Percentiles rank a stretch among this genome's conserved stretches.
Conservation (phyloP, 257 asterid genomes). For the Nicotiana otophora region DNA sequence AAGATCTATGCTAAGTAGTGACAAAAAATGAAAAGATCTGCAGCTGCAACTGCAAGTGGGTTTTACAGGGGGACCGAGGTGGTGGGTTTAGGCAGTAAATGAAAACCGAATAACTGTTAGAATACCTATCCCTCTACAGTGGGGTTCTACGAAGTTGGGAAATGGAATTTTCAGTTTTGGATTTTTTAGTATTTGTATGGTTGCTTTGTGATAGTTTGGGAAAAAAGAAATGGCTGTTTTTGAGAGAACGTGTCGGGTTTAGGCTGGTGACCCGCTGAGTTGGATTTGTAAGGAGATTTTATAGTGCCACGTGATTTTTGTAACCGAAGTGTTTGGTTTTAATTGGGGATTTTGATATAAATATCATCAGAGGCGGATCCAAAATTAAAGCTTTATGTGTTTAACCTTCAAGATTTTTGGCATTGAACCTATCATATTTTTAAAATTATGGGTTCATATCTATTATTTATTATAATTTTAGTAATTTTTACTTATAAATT, state of each 20-base stretch:
- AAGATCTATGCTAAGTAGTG: neutral
- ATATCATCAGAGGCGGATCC: too few species aligned
- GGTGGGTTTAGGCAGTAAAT: neutral
- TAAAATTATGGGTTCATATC: too few species aligned
- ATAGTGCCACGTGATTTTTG: neutral
- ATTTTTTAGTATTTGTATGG: neutral
- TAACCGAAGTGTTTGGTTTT: neutral
- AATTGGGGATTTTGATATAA: too few species aligned
- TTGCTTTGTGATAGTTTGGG: neutral
- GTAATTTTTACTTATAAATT: too few species aligned
- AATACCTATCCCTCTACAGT: too few species aligned
- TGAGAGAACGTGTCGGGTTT: constrained; percentile 21
- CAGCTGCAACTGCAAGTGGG: neutral
- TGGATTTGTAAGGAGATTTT: constrained; percentile 1
- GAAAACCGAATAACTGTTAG: neutral
- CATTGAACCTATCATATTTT: too few species aligned
- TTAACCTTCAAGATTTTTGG: too few species aligned
- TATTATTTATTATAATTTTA: too few species aligned
- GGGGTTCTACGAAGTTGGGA: neutral
- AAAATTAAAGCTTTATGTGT: too few species aligned
- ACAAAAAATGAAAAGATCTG: neutral
- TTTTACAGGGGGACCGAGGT: neutral
- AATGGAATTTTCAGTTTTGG: constrained; percentile 2
- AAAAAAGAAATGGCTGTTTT: constrained; percentile 15
- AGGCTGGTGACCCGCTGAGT: constrained; percentile 24